Percentiles rank a stretch among this genome's conserved stretches.
Evolutionary conservation across 768 basidiomycete genomes (phyloP).

Genomic region (Chiua virens): DNA sequence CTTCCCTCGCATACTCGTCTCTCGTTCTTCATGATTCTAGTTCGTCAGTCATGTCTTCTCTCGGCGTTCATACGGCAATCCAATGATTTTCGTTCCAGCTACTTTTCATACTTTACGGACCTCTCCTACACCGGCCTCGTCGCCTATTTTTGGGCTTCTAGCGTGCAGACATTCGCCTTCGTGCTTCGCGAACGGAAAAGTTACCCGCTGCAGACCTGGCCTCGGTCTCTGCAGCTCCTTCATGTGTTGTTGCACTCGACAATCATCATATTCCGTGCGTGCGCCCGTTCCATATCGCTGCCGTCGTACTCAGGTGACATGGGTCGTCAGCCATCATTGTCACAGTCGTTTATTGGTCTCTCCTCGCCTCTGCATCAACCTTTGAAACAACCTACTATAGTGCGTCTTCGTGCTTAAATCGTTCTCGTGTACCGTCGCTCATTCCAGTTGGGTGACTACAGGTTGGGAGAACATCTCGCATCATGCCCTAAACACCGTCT

Average conservation of each 20-base stretch:
- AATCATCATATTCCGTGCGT: constrained; percentile 58
- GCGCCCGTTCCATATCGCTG: neutral
- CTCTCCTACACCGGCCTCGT: constrained; percentile 61
- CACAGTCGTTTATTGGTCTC: constrained; percentile 61
- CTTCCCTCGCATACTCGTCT: constrained; percentile 31
- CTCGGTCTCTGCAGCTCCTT: constrained; percentile 50
- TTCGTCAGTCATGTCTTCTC: constrained; percentile 30
- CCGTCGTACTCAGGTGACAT: neutral
- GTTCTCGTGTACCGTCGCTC: neutral
- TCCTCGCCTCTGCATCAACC: constrained; percentile 44
- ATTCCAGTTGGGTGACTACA: constrained; percentile 18
- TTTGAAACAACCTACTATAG: constrained; percentile 41
- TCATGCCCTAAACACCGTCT: constrained; percentile 58
- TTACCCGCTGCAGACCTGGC: constrained; percentile 65
- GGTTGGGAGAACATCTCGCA: constrained; percentile 61
- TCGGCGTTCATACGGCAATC: neutral
- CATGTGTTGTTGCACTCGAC: constrained; percentile 56
- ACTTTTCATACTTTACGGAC: constrained; percentile 64
- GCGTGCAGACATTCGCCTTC: constrained; percentile 51
- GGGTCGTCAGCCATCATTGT: constrained; percentile 55
- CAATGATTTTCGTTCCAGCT: constrained; percentile 35
- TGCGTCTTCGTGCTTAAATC: constrained; percentile 26
- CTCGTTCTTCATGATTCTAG: constrained; percentile 28
- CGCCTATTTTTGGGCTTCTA: constrained; percentile 61
- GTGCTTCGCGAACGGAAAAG: constrained; percentile 31